Conservation (phyloP, 176 grass and related monocot species). For the Aegilops bicornis region DNA sequence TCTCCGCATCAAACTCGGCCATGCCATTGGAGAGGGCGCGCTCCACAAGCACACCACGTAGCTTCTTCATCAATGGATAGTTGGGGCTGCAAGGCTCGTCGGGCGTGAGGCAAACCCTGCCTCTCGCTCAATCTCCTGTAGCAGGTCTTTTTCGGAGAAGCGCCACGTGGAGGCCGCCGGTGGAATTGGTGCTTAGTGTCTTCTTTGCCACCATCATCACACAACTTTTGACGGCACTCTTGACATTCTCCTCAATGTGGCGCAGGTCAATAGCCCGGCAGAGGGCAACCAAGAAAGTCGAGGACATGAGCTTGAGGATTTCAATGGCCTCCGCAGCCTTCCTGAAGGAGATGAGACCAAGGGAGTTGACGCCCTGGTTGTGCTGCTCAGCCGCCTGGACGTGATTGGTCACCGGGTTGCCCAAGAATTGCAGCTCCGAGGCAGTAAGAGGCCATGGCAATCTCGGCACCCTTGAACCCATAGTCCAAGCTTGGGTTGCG, state of each 20-base stretch:
- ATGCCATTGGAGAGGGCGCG: conserved; percentile 50
- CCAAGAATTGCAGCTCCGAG: conserved; percentile 84
- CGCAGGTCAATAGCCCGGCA: conserved; percentile 73
- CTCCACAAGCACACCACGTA: conserved; percentile 62
- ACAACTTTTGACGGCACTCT: conserved; percentile 50
- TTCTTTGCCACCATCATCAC: conserved; percentile 59
- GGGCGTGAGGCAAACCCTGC: conserved; percentile 59
- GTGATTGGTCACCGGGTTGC: conserved; percentile 86
- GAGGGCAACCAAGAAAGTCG: conserved; percentile 61
- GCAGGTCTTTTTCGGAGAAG: conserved; percentile 65
- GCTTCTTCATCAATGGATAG: conserved; percentile 71
- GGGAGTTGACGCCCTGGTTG: conserved; percentile 88
- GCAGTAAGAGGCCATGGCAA: conserved; percentile 85
- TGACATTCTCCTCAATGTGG: conserved; percentile 71
- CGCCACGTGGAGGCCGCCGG: conserved; percentile 47
- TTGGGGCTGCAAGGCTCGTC: conserved; percentile 72
- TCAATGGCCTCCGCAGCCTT: conserved; percentile 77
- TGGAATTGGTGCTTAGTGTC: conserved; percentile 45
- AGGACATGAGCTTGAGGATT: conserved; percentile 75
- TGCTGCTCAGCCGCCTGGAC: conserved; percentile 90
- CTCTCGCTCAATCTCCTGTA: conserved; percentile 55
- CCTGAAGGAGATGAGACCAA: conserved; percentile 68
- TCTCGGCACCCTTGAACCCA: conserved; percentile 83
- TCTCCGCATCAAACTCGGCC: conserved; percentile 41
- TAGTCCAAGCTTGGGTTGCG: conserved; percentile 87